Evolutionary conservation across 345 rosid species (phyloP), one percentile per base, ranked within the genome.

Genomic region (Ceriops zippeliana): DNA sequence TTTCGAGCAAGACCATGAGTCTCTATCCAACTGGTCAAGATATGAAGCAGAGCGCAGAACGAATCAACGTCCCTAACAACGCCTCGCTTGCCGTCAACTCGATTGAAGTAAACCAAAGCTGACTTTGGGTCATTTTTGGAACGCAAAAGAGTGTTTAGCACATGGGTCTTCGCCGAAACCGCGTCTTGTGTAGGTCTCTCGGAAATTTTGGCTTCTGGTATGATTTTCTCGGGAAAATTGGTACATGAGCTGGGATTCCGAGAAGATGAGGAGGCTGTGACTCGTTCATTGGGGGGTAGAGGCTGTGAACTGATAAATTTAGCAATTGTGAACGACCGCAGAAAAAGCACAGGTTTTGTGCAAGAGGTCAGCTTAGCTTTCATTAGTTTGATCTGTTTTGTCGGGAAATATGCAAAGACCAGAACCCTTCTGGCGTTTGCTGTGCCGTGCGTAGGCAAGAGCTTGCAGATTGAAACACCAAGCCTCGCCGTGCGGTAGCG

Each of bases 1-100:
- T 67, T 70, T 22, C 62, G 67, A 28, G 83, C 93, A 5, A 46
- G 65, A 34, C 74, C 57, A 27, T 67, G 58, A 34, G 80, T 83
- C 76, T 79, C 61, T 0, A 68, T 49, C 49, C 78, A 76, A 34
- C 38, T 58, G 46, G 77, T 80, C 72, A 89, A 75, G 68, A 91
- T 75, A 79, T 87, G 92, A 77, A 91, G 79, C 73, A 89, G 67
- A 61, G 86, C 74, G 62, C 87, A 85, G 15, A 87, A 76, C 49
- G 74, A 61, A 65, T 83, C 87, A 2, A 78, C 51, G 58, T 78
- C 75, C 68, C 58, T 69, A 37, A 78, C 62, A 35, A 82, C 77
- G 11, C 82, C 86, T 5, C 78, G 76, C 75, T 66, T 68, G 53
- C 73, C 62, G 58, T 71, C 78, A 24, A 68, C 78, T 67, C 66